phyloP scores from a whole-genome alignment of 176 grass and related monocot genomes.

The Hordeum marinum region DNA sequence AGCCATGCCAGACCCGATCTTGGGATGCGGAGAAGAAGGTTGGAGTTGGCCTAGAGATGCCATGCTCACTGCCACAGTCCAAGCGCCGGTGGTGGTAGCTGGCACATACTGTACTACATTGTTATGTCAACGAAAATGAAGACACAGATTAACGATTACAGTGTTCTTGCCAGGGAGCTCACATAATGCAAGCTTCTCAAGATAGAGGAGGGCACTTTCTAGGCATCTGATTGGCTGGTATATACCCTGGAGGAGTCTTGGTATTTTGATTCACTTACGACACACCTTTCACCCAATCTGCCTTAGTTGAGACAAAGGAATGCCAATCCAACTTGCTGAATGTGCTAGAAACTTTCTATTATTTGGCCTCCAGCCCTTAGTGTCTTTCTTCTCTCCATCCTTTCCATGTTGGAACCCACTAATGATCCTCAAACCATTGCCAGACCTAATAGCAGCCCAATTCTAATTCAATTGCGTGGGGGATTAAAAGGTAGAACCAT shows the following conservation, averaged over 20 bases:
- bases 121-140: no score
- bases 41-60: neutral
- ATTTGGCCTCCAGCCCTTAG: neutral
- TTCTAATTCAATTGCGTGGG: neutral
- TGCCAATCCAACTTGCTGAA: conserved; percentile 1
- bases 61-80: conserved; percentile 23
- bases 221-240: conserved; percentile 4
- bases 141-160: no score
- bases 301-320: no score
- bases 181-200: no score
- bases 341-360: conserved; percentile 14
- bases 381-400: neutral
- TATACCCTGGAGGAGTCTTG: neutral
- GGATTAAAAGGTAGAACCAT: no score
- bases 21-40: conserved; percentile 14
- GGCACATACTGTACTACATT: no score
- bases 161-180: conserved; percentile 4
- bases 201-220: neutral
- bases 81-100: conserved; percentile 34
- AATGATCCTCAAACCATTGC: neutral
- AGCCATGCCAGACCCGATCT: conserved; percentile 21
- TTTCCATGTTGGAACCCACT: conserved; percentile 6
- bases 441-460: neutral
- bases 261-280: conserved; percentile 2
- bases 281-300: conserved; percentile 3